Conservation (phyloP, 257 asterid genomes). For the Rehmannia glutinosa region DNA sequence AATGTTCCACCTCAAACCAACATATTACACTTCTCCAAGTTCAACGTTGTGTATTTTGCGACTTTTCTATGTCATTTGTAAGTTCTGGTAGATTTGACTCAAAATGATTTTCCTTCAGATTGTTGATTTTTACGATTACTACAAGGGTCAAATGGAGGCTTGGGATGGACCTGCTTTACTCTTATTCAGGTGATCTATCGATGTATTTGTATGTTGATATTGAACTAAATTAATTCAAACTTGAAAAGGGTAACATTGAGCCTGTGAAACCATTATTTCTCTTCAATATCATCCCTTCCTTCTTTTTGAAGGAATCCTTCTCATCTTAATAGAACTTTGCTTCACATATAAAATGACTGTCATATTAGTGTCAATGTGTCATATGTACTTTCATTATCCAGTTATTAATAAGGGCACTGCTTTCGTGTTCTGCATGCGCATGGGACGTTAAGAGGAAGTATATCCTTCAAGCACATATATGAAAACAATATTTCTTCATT, state of each 20-base stretch:
- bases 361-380: background rate
- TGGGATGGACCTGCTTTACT: constrained; percentile 99
- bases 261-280: constrained; percentile 14
- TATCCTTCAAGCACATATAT: background rate
- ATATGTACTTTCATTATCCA: background rate
- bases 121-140: constrained; percentile 90
- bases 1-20: constrained; percentile 3
- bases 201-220: constrained; percentile 2
- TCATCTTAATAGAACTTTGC: background rate
- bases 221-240: background rate
- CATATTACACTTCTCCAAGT: background rate
- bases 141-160: constrained; percentile 99
- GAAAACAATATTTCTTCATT: background rate
- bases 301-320: background rate
- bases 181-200: constrained; percentile 73
- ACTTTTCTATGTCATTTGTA: background rate
- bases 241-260: background rate
- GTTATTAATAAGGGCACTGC: background rate
- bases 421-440: background rate
- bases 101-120: constrained; percentile 44
- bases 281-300: background rate
- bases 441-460: background rate
- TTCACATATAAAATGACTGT: constrained; percentile 3
- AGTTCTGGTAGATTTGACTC: constrained; percentile 19
- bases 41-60: background rate